Base-by-base conservation (phyloP, 1,284 basidiomycete genomes). In the Pterulicium gracile region DNA sequence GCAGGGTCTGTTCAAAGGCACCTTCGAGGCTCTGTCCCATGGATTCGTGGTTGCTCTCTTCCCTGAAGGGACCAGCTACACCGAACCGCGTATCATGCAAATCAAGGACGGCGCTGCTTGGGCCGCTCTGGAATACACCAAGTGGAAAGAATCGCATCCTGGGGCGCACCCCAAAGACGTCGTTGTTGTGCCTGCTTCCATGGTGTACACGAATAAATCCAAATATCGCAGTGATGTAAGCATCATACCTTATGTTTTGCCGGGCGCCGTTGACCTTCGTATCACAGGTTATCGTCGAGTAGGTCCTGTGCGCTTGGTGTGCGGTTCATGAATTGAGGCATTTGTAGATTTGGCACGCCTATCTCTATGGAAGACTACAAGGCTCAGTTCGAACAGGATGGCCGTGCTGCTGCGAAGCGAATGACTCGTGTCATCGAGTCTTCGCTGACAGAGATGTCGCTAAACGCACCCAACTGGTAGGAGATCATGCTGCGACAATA, bases 61-160 rank as follows among this genome's bases (percentile, higher is more conserved):
- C 60, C 95, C 95, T 1, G 94, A 98, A 63, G 94, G 93, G 27
- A 87, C 84, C 20, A 85, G 82, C 55, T 88, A 88, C 58, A 96
- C 93, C 0, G 88, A 94, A 58, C 91, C 93, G 2, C 77, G 80
- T 48, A 86, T 98, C 57, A 87, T 94, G 73, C 85, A 90, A 51
- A 77, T 98, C 57, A 98, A 98, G 62, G 91, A 97, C 56, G 94
- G 94, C 19, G 88, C 88, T n/a, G 81, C 90, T 4, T 97, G 93
- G 93, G 85, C 91, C 24, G 89, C 92, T 2, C 72, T 97, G 53
- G 95, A 97, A 67, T 97, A 94, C 63, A 73, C 80, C 12, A 84
- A 86, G 55, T 92, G 88, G 77, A 64, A 64, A 48, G 74, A 79
- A 49, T 67, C 77, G 53, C 67, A 68, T 14, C 68, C 63, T 49